Evolutionary conservation across 1,284 basidiomycete genomes (phyloP).

Genomic region (Moesziomyces sp.): DNA sequence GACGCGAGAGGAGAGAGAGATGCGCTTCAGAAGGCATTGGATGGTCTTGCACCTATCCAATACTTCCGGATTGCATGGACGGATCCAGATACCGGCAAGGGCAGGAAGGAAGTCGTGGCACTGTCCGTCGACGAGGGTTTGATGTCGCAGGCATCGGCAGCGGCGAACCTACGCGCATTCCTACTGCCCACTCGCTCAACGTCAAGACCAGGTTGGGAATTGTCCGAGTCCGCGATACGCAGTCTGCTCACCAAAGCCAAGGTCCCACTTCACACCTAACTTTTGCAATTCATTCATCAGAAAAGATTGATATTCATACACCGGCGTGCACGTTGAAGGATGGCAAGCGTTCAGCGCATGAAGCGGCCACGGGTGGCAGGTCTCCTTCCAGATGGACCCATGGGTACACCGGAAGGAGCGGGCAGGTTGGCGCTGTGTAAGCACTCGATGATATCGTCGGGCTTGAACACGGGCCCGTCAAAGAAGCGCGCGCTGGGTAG

Average conservation of each 20-base stretch:
- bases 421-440: slow-evolving; percentile 49
- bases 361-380: slow-evolving; percentile 17
- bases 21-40: slow-evolving; percentile 10
- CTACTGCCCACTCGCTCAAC: not conserved
- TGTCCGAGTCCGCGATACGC: slow-evolving; percentile 15
- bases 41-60: slow-evolving; percentile 13
- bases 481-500: slow-evolving; percentile 47
- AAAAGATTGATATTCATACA: not conserved
- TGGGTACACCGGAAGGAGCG: slow-evolving; percentile 1
- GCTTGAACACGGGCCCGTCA: slow-evolving; percentile 51
- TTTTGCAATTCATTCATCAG: not conserved
- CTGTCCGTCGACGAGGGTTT: slow-evolving; percentile 14
- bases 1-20: not conserved
- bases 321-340: too few relatives aligned
- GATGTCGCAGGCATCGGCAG: slow-evolving; percentile 12
- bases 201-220: slow-evolving; percentile 3
- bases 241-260: slow-evolving; percentile 11
- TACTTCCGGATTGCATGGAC: slow-evolving; percentile 14
- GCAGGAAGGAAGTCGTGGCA: slow-evolving; percentile 2
- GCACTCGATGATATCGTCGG: slow-evolving; percentile 56
- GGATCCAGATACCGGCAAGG: slow-evolving; percentile 1
- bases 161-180: slow-evolving; percentile 14
- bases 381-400: not conserved
- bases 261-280: not conserved
- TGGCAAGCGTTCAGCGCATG: slow-evolving; percentile 2